Percentiles rank a stretch among this genome's conserved stretches.
Conservation (phyloP, 176 grass and related monocot species). For the Juncus inflexus region DNA sequence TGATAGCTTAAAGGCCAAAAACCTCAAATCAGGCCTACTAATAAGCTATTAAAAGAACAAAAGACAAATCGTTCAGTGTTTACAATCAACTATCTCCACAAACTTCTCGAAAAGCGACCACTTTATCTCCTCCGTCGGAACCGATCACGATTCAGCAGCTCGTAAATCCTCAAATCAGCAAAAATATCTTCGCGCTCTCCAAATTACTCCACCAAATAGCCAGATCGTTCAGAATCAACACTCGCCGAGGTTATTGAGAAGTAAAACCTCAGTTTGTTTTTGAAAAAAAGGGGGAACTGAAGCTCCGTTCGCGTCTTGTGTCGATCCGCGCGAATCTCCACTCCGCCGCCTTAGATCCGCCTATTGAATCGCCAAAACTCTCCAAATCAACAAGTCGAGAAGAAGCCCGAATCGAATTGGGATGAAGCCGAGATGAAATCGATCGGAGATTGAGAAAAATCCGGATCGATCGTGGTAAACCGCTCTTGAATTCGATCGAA, state of each 20-base stretch:
- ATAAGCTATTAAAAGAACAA: not conserved
- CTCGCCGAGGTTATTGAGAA: not conserved
- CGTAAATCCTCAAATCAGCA: not conserved
- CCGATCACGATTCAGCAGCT: not conserved
- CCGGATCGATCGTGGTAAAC: not conserved
- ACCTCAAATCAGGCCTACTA: not conserved
- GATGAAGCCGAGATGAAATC: too few species aligned
- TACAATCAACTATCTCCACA: not conserved
- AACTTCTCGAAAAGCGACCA: conserved; percentile 2
- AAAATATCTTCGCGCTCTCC: not conserved
- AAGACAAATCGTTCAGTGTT: not conserved
- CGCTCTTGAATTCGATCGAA: not conserved
- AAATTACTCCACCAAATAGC: not conserved
- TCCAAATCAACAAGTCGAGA: too few species aligned
- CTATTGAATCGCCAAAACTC: not conserved
- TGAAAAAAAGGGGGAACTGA: not conserved
- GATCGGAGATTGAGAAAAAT: too few species aligned
- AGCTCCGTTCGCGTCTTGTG: not conserved
- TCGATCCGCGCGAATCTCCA: too few species aligned
- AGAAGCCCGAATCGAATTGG: too few species aligned
- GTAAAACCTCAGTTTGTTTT: not conserved
- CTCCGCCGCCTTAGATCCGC: not conserved
- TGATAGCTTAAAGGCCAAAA: not conserved
- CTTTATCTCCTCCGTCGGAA: not conserved
- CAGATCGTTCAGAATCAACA: not conserved